Conservation (phyloP, 257 asterid species). For the Voacanga thouarsii region DNA sequence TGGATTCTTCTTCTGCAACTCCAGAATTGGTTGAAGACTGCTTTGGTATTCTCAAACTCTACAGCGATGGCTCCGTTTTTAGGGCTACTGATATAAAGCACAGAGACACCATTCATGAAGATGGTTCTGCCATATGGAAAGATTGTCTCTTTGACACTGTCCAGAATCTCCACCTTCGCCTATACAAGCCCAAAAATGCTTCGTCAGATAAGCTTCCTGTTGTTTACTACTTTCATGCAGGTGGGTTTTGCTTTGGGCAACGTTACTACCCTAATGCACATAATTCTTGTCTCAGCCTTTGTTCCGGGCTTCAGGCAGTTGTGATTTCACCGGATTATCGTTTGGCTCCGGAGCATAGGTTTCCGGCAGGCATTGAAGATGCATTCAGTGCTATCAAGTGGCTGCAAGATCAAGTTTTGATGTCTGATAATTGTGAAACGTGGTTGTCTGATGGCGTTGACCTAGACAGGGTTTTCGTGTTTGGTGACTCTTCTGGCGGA, state of each 20-base stretch:
- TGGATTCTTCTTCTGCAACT: slow-evolving; percentile 28
- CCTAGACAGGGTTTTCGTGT: slow-evolving; percentile 26
- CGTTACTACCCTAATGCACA: slow-evolving; percentile 18
- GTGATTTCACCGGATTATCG: slow-evolving; percentile 28
- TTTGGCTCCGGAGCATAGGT: slow-evolving; percentile 31
- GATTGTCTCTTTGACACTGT: slow-evolving; percentile 18
- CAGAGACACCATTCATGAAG: slow-evolving; percentile 10
- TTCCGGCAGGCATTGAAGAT: slow-evolving; percentile 34
- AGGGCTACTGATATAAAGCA: slow-evolving; percentile 12
- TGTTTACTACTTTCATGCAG: slow-evolving; percentile 23
- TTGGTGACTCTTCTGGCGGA: slow-evolving; percentile 38
- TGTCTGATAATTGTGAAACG: background rate
- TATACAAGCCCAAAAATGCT: slow-evolving; percentile 18
- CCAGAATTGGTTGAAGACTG: slow-evolving; percentile 46
- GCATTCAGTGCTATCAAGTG: slow-evolving; percentile 15
- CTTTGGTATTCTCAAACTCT: slow-evolving; percentile 39
- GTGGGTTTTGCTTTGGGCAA: slow-evolving; percentile 30
- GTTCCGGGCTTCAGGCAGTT: slow-evolving; percentile 18
- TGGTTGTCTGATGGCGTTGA: slow-evolving; percentile 26
- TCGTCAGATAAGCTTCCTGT: slow-evolving; percentile 17
- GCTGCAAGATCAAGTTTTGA: slow-evolving; percentile 13
- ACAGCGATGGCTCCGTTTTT: slow-evolving; percentile 59
- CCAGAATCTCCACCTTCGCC: slow-evolving; percentile 24
- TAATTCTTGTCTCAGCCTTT: slow-evolving; percentile 26
- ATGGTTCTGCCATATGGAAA: slow-evolving; percentile 24